Evolutionary conservation across 2,329 filamentous ascomycete genomes (phyloP), one percentile per base, ranked within the genome.

Genomic region (Thelonectria rubi): DNA sequence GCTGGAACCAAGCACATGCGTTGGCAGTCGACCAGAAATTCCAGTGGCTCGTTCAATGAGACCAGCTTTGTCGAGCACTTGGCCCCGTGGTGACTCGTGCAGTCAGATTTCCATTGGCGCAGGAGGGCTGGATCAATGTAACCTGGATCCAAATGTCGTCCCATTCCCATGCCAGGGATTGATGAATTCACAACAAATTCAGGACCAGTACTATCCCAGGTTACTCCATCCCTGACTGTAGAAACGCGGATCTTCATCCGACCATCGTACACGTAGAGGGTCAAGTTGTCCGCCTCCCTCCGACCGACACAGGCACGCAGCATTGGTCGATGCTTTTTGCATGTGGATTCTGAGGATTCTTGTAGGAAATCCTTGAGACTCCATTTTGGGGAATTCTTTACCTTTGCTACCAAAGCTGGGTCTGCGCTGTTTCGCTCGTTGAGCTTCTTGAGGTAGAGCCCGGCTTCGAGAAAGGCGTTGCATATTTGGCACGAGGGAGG

Each of bases 1-100:
- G 55, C 37, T 40, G 39, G n/a, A n/a, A 62, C 49, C 0, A 62
- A 42, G 18, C 59, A 62, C 37, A 54, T 53, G 12, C 47, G 11
- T 24, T 42, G 32, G 1, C 49, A 58, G 15, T 62, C 59, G 15
- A 62, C 34, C 4, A 62, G 37, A 2, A 34, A 45, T 12, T 18
- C 15, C 6, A 49, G 12, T 0, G 54, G 43, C 3, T 42, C 18
- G 1, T 49, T 14, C 17, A 62, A 32, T 11, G 14, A 24, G 12
- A 55, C 45, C 12, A 49, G 11, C 12, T 32, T 54, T 2, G 42
- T 24, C 5, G 14, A 37, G 8, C 49, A 62, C 12, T 58, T 49
- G 15, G 15, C 18, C 18, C 49, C 54, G 34, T 58, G 59, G 21
- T 50, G 21, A 7, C 20, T 15, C 5, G 26, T 2, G 26, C 54